Percentiles rank a stretch among this genome's conserved stretches.
Evolutionary conservation across 2,329 filamentous ascomycete species (phyloP).

Genomic region (Xylaria sp.): DNA sequence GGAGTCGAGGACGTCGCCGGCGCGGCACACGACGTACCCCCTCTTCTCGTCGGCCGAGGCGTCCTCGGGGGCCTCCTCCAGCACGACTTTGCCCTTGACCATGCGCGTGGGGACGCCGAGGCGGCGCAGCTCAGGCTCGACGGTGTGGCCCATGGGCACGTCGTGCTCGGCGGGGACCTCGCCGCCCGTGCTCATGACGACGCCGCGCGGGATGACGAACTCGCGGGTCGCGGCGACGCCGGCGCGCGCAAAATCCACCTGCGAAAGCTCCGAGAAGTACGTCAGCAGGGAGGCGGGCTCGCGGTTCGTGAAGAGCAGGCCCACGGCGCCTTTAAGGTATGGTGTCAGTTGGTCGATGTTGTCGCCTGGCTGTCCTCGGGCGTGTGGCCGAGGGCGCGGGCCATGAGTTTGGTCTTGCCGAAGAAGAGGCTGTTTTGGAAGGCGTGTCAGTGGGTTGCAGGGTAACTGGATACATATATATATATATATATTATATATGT

Average conservation of each 20-base stretch:
- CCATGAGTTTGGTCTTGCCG: conserved; percentile 99
- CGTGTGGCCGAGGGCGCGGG: conserved; percentile 83
- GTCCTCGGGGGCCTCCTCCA: conserved; percentile 56
- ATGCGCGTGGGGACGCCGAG: conserved; percentile 89
- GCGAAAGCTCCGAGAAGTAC: conserved; percentile 75
- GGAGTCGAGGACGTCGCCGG: conserved; percentile 85
- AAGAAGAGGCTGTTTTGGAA: conserved; percentile 78
- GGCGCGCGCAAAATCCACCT: conserved; percentile 89
- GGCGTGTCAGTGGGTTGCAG: not conserved
- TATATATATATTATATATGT: too few relatives aligned
- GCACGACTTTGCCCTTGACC: conserved; percentile 83
- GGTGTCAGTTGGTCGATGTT: conserved; percentile 73
- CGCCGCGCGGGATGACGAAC: conserved; percentile 83
- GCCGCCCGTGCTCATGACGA: conserved; percentile 80
- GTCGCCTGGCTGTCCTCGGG: conserved; percentile 78
- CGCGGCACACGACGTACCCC: conserved; percentile 80
- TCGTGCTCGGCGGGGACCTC: conserved; percentile 82
- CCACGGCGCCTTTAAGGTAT: conserved; percentile 81
- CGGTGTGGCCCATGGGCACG: conserved; percentile 81
- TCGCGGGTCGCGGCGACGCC: conserved; percentile 75
- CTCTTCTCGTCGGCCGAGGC: conserved; percentile 54
- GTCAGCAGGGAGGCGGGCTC: conserved; percentile 67
- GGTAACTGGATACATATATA: too few relatives aligned
- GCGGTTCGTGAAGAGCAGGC: conserved; percentile 88
- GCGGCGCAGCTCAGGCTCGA: conserved; percentile 89